Evolutionary conservation across 2,329 filamentous ascomycete species (phyloP).

Genomic region (Lachnellula subtilissima): DNA sequence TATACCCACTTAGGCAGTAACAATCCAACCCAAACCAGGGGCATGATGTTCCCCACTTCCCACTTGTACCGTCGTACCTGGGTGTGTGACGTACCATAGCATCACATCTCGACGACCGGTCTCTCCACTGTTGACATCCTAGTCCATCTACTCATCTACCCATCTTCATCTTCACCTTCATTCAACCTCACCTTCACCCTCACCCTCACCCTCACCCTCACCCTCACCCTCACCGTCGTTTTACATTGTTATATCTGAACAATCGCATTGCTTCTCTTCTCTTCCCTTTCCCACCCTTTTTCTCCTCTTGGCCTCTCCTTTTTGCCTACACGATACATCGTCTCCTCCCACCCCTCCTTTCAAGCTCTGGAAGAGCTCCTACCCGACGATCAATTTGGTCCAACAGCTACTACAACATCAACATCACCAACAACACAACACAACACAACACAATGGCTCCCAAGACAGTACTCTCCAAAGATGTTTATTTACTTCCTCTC

Average conservation of each 20-base stretch:
- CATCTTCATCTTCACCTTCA: background rate
- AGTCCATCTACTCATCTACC: too few species aligned
- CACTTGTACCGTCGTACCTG: too few species aligned
- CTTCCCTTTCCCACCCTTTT: background rate
- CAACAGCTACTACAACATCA: too few species aligned
- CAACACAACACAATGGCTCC: slow-evolving; percentile 44
- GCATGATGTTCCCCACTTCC: too few species aligned
- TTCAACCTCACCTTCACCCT: too few species aligned
- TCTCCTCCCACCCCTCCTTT: background rate
- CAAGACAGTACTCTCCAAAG: slow-evolving; percentile 58
- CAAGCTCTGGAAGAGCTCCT: background rate
- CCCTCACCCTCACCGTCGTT: background rate
- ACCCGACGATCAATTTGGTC: too few species aligned
- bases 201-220: background rate
- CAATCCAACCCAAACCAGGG: too few species aligned
- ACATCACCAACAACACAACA: background rate
- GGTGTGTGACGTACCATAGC: too few species aligned
- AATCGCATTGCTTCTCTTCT: background rate
- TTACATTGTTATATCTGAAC: background rate
- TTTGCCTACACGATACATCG: background rate
- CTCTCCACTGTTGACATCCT: too few species aligned
- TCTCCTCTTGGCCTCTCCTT: background rate
- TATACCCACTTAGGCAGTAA: too few species aligned
- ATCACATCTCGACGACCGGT: too few species aligned
- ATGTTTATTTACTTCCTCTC: slow-evolving; percentile 84